A percentile compares a stretch with the other conserved stretches of the same genome.
These are phyloP conservation scores for Neurospora crassa DNA, from an alignment of 2,329 filamentous ascomycete genomes.

Conservation along the genomic window DNA sequence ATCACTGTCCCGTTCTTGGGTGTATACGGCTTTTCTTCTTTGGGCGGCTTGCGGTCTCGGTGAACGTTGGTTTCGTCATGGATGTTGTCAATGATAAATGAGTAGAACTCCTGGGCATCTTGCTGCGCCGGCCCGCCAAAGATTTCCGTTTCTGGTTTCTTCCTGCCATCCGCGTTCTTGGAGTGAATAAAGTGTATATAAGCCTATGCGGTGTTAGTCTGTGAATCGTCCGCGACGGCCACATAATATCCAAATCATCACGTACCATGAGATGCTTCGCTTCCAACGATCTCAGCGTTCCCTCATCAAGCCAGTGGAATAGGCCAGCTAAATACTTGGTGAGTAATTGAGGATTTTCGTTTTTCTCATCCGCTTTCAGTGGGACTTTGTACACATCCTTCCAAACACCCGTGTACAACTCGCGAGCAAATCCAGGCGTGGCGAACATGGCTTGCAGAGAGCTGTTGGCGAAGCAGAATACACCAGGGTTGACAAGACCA, in stretches of 20 bases:
- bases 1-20: conserved; percentile 22
- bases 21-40: conserved; percentile 13
- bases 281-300: conserved; percentile 40
- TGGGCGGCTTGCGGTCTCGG: conserved; percentile 29
- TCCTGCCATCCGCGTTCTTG: conserved; percentile 20
- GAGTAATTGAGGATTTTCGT: conserved; percentile 47
- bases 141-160: conserved; percentile 31
- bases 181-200: conserved; percentile 55
- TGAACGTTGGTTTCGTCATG: conserved; percentile 73
- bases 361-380: conserved; percentile 48
- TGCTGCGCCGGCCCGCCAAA: conserved; percentile 75
- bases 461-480: conserved; percentile 91
- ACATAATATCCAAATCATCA: conserved; percentile 7
- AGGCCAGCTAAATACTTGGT: conserved; percentile 49
- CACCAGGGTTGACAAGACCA: conserved; percentile 70
- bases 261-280: conserved; percentile 49
- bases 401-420: conserved; percentile 52
- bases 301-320: conserved; percentile 46
- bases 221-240: conserved; percentile 12
- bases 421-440: conserved; percentile 57
- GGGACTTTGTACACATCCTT: conserved; percentile 57
- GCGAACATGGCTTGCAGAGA: conserved; percentile 74
- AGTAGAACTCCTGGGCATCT: conserved; percentile 84
- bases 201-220: conserved; percentile 31
- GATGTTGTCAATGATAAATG: conserved; percentile 70